Conservation (phyloP, 2,329 filamentous ascomycete genomes). For the Hymenoscyphus salicellus region DNA sequence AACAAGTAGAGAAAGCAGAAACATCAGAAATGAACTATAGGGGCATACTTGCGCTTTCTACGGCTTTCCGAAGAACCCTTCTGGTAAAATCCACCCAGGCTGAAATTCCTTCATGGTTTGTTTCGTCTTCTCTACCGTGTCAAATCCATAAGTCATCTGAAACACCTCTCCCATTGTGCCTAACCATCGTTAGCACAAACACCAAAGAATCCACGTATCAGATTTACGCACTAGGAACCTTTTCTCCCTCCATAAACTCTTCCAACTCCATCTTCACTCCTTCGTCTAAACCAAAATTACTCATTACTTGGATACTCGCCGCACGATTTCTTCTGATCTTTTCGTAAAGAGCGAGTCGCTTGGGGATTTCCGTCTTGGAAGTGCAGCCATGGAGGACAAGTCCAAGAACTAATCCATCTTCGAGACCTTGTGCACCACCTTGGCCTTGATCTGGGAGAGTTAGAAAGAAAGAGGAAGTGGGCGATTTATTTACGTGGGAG, state of each 20-base stretch:
- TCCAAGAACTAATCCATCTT: slow-evolving; percentile 37
- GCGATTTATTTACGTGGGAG: slow-evolving; percentile 23
- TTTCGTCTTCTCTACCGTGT: not conserved
- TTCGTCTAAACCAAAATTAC: slow-evolving; percentile 28
- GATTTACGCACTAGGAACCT: slow-evolving; percentile 10
- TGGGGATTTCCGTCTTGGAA: slow-evolving; percentile 18
- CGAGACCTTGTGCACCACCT: slow-evolving; percentile 37
- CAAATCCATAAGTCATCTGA: not conserved
- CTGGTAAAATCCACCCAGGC: not conserved
- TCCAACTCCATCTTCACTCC: slow-evolving; percentile 16
- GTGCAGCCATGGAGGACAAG: slow-evolving; percentile 31
- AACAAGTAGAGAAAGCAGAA: too few species aligned
- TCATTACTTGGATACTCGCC: slow-evolving; percentile 40
- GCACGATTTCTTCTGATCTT: slow-evolving; percentile 34
- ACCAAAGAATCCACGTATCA: not conserved
- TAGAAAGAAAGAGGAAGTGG: not conserved
- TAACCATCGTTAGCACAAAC: not conserved
- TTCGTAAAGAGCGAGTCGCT: slow-evolving; percentile 35
- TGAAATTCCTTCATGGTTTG: not conserved
- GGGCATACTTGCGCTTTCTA: not conserved
- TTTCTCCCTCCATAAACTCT: slow-evolving; percentile 36
- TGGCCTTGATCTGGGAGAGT: slow-evolving; percentile 31
- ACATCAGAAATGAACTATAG: not conserved
- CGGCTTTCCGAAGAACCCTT: not conserved
- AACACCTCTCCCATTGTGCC: not conserved